Evolutionary conservation across 495 filamentous ascomycete species (phyloP), one percentile per base, ranked within the genome.

Genomic region (Trichoderma erinaceum): DNA sequence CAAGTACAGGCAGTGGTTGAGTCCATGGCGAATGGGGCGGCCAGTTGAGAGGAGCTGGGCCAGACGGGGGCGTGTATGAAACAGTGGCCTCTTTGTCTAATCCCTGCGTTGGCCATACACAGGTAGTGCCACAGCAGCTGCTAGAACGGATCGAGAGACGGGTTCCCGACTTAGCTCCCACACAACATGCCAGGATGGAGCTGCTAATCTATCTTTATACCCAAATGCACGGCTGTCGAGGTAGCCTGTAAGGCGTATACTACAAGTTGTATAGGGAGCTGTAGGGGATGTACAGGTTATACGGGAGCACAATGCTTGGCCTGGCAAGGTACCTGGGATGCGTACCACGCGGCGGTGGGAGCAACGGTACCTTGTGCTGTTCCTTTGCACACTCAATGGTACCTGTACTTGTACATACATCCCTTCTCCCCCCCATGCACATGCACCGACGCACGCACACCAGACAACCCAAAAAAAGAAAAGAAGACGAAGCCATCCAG

Each of bases 191-290:
- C 23, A 61, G 11, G 56, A 29, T 29, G n/a, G 8, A 29, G 13
- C 56, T 61, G 11, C 56, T 32, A 32, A 61, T 29, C 25, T 32
- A 29, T 32, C 56, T 61, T 32, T 32, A 32, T 61, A 61, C 56
- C 56, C 27, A 61, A 61, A 32, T 32, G 56, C 56, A 61, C 27
- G 56, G 56, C 56, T 25, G 56, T 23, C 44, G n/a, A 48, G 4
- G 23, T 25, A 32, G 29, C 29, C 29, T 29, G 29, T 29, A 29
- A 29, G 29, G 29, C 29, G 4, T 29, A 29, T 29, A 29, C 29
- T 29, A 1, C 29, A 29, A 29, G 29, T 29, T 29, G 29, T 29
- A 29, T 4, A n/a, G n/a, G 29, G 29, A 1, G 4, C 29, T 29
- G 29, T 29, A 29, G 4, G 29, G 29, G 29, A 29, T 29, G 29